phyloP scores from a whole-genome alignment of 2,329 filamentous ascomycete genomes.

The Monosporascus cannonballus region DNA sequence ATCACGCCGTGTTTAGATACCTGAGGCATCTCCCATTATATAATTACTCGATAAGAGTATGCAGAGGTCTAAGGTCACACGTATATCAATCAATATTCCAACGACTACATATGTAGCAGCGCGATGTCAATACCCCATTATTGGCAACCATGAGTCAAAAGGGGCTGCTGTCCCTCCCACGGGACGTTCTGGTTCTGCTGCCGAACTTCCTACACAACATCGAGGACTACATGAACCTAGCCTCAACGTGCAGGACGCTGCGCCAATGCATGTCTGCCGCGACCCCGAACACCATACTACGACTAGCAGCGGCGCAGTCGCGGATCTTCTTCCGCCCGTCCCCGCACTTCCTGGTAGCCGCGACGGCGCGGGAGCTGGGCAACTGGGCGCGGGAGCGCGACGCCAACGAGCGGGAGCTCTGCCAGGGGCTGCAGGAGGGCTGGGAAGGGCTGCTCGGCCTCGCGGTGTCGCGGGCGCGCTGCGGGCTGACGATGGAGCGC shows the following conservation, averaged over 20 bases:
- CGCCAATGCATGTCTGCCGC: slow-evolving; percentile 2
- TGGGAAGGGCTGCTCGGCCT: slow-evolving; percentile 10
- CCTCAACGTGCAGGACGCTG: slow-evolving; percentile 9
- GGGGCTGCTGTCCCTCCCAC: slow-evolving; percentile 7
- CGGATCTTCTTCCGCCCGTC: slow-evolving; percentile 9
- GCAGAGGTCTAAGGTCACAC: too few relatives aligned
- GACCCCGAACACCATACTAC: slow-evolving; percentile 6
- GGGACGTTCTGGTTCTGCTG: slow-evolving; percentile 7
- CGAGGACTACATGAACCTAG: slow-evolving; percentile 10
- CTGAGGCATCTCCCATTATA: too few relatives aligned
- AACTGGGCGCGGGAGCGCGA: slow-evolving; percentile 9
- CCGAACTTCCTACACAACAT: slow-evolving; percentile 10
- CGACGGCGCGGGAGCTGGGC: slow-evolving; percentile 8
- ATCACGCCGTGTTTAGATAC: too few relatives aligned
- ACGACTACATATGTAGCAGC: too few relatives aligned
- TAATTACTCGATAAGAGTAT: too few relatives aligned
- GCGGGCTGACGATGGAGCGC: slow-evolving; percentile 9
- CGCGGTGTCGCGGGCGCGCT: slow-evolving; percentile 6
- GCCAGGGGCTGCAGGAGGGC: slow-evolving; percentile 5
- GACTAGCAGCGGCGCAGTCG: slow-evolving; percentile 4
- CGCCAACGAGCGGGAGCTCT: slow-evolving; percentile 9
- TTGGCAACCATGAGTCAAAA: neutral
- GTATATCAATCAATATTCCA: too few relatives aligned
- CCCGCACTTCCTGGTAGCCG: slow-evolving; percentile 10
- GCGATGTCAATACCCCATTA: too few relatives aligned